Evolutionary conservation across 192 early-diverging fungal species (phyloP), one percentile per base, ranked within the genome.

Genomic region (Entrophospora sp.): DNA sequence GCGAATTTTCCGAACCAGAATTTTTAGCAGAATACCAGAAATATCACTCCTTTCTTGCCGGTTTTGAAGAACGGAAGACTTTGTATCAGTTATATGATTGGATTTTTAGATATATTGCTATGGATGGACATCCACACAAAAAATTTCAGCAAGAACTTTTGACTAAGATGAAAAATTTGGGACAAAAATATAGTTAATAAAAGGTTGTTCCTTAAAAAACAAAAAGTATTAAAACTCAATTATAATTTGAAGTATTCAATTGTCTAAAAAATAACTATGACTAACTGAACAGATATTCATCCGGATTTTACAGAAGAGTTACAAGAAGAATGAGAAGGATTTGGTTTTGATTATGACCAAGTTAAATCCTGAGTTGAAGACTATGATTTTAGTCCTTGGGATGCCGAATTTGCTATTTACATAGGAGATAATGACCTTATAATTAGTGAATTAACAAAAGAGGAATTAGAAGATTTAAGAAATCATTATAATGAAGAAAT

Each of bases 261-360:
- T 51, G 24, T 51, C 24, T 51, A 51, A 51, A 20, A 25, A 51
- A 40, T 40, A 40, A 51, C n/a, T 25, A 51, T 51, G 48, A 51
- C 48, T 51, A 25, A 51, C 14, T 51, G 48, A 51, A 51, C 48
- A 51, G 48, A 51, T 51, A 51, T 51, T 51, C 48, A 51, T 51
- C n/a, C 14, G 24, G 24, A 51, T 25, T 51, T 51, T 51, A 51
- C 48, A 5, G 48, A 51, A 16, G 48, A 51, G 18, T 22, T 51
- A 51, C 48, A 51, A 51, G 18, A 16, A 20, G n/a, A 51, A 25
- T 51, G 48, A 51, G 48, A 51, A 51, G 24, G 48, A 20, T 8
- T 20, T 20, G 48, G 48, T 51, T 51, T 51, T 22, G 48, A n/a
- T 20, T 8, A 20, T 22, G 14, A 25, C 5, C 48, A 51, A 22